Evolutionary conservation across 306 rosid species (phyloP).

Genomic region (Coriaria nepalensis): DNA sequence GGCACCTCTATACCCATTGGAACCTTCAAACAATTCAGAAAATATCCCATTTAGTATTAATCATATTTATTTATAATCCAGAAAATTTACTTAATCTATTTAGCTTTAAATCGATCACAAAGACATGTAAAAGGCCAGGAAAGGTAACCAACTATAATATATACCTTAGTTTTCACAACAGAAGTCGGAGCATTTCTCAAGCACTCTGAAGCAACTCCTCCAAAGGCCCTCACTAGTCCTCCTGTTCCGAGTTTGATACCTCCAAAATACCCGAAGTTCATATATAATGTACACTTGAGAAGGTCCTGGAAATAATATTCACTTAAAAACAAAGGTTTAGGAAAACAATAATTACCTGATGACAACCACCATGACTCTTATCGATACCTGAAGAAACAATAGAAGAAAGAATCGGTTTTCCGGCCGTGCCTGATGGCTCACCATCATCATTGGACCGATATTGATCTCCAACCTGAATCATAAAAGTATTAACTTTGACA

Average conservation of each 20-base stretch:
- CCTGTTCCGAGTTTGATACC: slow-evolving; percentile 91
- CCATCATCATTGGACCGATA: slow-evolving; percentile 89
- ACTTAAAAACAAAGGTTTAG: too few species aligned
- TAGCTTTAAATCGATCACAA: background rate
- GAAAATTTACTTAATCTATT: background rate
- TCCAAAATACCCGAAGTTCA: slow-evolving; percentile 55
- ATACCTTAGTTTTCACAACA: slow-evolving; percentile 75
- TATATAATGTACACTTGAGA: too few species aligned
- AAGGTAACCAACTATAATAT: background rate
- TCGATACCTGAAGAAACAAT: slow-evolving; percentile 79
- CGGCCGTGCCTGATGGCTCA: slow-evolving; percentile 90
- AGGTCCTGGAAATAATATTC: too few species aligned
- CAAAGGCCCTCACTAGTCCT: slow-evolving; percentile 87
- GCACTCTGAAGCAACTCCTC: slow-evolving; percentile 90
- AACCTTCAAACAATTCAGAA: slow-evolving; percentile 31
- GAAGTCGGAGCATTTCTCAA: slow-evolving; percentile 65
- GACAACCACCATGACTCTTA: slow-evolving; percentile 93
- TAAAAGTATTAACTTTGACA: background rate
- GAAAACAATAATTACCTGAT: slow-evolving; percentile 41
- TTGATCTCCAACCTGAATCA: slow-evolving; percentile 74
- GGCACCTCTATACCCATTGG: slow-evolving; percentile 86
- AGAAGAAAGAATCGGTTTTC: slow-evolving; percentile 83
- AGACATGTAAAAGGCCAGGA: slow-evolving; percentile 9
- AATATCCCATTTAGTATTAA: background rate
- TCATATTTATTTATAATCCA: background rate